Evolutionary conservation across 306 rosid species (phyloP).

Genomic region (Spatholobus suberectus): DNA sequence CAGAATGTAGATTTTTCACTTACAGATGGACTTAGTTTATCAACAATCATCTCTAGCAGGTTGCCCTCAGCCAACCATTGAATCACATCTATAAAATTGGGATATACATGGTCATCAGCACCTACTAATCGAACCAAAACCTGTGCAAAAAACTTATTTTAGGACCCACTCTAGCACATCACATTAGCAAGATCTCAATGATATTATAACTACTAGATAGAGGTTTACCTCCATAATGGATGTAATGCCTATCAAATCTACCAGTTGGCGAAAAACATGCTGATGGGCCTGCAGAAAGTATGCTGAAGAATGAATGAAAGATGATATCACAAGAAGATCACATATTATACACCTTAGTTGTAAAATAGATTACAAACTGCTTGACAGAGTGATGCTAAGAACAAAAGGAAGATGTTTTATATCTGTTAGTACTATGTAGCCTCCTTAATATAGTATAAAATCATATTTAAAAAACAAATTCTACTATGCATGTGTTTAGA

Average conservation of each 20-base stretch:
- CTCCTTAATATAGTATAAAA: background rate
- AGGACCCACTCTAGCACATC: background rate
- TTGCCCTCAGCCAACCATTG: conserved; percentile 97
- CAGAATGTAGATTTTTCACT: conserved; percentile 45
- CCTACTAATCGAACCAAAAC: conserved; percentile 95
- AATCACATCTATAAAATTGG: conserved; percentile 91
- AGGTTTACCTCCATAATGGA: conserved; percentile 85
- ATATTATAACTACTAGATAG: background rate
- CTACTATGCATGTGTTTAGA: background rate
- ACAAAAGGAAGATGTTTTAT: conserved; percentile 23
- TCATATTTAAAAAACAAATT: background rate
- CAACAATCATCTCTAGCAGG: conserved; percentile 94
- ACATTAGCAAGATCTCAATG: background rate
- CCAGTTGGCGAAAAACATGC: conserved; percentile 79
- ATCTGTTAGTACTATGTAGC: background rate
- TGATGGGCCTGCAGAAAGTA: conserved; percentile 81
- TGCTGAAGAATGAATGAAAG: conserved; percentile 33
- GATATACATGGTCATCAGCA: conserved; percentile 91
- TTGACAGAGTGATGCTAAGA: background rate
- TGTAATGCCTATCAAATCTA: conserved; percentile 97
- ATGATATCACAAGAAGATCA: conserved; percentile 30
- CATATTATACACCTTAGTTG: background rate
- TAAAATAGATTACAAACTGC: background rate
- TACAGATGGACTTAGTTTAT: conserved; percentile 89
- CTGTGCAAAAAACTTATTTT: background rate